A percentile compares a stretch with the other conserved stretches of the same genome.
Evolutionary conservation across 768 basidiomycete genomes (phyloP).

Genomic region (Lentinus brumalis): DNA sequence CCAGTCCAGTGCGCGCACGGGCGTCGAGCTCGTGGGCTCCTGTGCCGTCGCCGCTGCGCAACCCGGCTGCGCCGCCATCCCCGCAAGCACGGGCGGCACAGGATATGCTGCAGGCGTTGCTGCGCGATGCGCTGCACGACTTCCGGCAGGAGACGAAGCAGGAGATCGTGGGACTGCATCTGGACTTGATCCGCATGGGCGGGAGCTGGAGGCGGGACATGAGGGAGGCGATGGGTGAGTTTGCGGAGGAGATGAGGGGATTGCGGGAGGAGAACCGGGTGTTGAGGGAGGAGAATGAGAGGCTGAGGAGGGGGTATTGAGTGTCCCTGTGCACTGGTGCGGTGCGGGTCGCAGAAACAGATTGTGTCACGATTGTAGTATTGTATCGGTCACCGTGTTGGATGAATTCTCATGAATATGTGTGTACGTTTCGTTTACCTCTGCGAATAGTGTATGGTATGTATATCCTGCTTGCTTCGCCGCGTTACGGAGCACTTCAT

Average conservation of each 20-base stretch:
- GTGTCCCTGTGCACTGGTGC: not conserved
- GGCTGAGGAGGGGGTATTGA: conserved; percentile 43
- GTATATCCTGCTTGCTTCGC: no score
- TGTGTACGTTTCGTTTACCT: not conserved
- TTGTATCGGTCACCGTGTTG: not conserved
- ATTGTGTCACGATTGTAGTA: not conserved
- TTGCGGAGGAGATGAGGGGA: conserved; percentile 54
- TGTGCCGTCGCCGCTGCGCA: conserved; percentile 22
- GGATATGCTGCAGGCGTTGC: conserved; percentile 62
- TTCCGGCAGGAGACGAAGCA: conserved; percentile 67
- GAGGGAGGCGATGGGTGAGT: conserved; percentile 60
- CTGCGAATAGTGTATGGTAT: no score
- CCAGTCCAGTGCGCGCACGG: conserved; percentile 4
- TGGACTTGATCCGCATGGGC: conserved; percentile 74
- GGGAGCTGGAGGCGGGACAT: conserved; percentile 68
- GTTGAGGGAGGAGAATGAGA: conserved; percentile 68
- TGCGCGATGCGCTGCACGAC: conserved; percentile 74
- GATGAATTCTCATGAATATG: not conserved
- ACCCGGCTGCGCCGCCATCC: conserved; percentile 45
- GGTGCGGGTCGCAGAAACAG: not conserved
- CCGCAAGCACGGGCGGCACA: conserved; percentile 47
- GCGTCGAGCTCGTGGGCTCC: conserved; percentile 19
- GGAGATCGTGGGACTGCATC: conserved; percentile 75
- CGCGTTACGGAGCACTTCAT: not conserved
- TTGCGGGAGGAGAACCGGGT: conserved; percentile 49